Base-by-base conservation (phyloP, 1,139 yeast species). In the Petasospora rhodanensis region DNA sequence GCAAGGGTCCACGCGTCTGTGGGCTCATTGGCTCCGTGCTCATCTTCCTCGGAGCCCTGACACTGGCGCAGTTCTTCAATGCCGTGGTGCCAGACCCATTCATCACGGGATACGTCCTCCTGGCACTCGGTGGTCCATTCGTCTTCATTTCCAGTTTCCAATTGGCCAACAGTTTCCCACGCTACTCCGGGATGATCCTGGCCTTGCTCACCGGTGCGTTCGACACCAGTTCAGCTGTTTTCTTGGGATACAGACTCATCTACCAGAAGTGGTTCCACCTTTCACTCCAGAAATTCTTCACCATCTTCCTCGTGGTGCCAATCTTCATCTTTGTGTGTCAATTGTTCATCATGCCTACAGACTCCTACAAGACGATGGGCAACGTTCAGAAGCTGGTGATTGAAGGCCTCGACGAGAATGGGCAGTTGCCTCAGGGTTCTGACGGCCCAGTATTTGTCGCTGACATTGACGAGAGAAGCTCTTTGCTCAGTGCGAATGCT, bases 71-170 rank as follows among this genome's bases (percentile, higher is more conserved):
- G 24, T 43, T 28, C 38, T 58, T 3, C 38, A 42, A 26, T 40
- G 49, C 14, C 22, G 29, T 17, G 9, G 11, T 44, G 9, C 20
- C 43, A 2, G 94, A 84, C 51, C 74, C 77, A 5, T 82, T 77
- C 54, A 54, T 79, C 22, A 40, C 59, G 10, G 95, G 94, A 0
- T 82, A 79, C 53, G 62, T 76, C 2, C 52, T 74, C n/a, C 58
- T 84, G 26, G 91, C 93, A 0, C 58, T 79, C 33, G 89, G 91
- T 5, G 93, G 94, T 2, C 94, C 95, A 7, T 83, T 83, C 56
- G 81, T 80, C 14, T 82, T 79, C 52, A 80, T 84, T 37, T 76
- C 89, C n/a, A 71, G 83, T 33, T 79, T 83, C 66, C 93, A 83
- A 48, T 62, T 82, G 48, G 79, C 91, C 5, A 80, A 79, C 51